Percentiles rank a stretch among this genome's conserved stretches.
Evolutionary conservation across 441 rosid species (phyloP).

Genomic region (Bocquillonia castaneifolia): DNA sequence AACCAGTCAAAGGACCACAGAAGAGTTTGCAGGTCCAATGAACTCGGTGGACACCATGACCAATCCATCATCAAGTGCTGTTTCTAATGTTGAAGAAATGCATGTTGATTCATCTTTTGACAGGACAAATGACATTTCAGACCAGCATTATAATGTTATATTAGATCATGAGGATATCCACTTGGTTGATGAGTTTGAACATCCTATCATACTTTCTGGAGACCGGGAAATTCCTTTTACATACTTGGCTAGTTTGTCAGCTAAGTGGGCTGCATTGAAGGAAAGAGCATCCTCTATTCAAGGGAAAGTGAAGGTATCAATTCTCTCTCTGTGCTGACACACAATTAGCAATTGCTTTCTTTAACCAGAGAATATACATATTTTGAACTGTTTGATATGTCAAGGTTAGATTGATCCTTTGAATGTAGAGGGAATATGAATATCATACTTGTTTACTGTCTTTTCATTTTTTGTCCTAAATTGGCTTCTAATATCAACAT

Average conservation of each 20-base stretch:
- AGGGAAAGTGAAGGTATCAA: conserved; percentile 73
- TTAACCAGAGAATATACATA: background rate
- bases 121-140: conserved; percentile 26
- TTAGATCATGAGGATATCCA: conserved; percentile 32
- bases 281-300: conserved; percentile 42
- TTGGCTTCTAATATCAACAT: conserved; percentile 16
- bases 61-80: conserved; percentile 38
- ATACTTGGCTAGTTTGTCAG: conserved; percentile 76
- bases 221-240: conserved; percentile 73
- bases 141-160: conserved; percentile 27
- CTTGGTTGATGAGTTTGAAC: conserved; percentile 48
- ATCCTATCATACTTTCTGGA: conserved; percentile 46
- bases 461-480: background rate
- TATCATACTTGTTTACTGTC: too few relatives aligned
- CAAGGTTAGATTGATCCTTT: too few relatives aligned
- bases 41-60: conserved; percentile 34
- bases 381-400: too few relatives aligned
- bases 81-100: conserved; percentile 58
- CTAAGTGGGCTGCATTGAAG: conserved; percentile 68
- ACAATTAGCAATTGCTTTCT: background rate
- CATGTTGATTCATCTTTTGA: conserved; percentile 39
- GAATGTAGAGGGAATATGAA: too few relatives aligned
- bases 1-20: conserved; percentile 29
- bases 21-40: conserved; percentile 29
- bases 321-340: conserved; percentile 7